A percentile compares a stretch with the other conserved stretches of the same genome.
Evolutionary conservation across 768 basidiomycete genomes (phyloP).

Genomic region (Tephrocybe sp.): DNA sequence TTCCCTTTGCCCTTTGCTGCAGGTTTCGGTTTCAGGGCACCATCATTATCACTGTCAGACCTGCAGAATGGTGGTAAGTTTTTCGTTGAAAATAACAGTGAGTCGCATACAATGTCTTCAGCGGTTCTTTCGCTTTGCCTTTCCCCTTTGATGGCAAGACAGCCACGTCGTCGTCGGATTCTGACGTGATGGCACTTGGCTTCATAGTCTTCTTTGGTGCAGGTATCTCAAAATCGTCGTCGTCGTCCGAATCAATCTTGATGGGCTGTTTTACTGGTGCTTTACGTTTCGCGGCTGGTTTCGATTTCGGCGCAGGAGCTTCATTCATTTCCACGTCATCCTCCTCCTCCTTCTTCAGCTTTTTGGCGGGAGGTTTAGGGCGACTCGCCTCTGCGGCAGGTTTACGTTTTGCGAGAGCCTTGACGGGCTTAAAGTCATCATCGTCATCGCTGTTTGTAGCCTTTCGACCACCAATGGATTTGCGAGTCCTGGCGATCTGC

Average conservation of each 20-base stretch:
- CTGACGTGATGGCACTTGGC: slow-evolving; percentile 21
- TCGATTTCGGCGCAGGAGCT: slow-evolving; percentile 3
- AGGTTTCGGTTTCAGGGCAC: slow-evolving; percentile 4
- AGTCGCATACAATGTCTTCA: slow-evolving; percentile 8
- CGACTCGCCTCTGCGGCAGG: slow-evolving; percentile 26
- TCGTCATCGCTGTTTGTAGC: slow-evolving; percentile 32
- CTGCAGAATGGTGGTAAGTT: background rate
- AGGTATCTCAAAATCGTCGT: slow-evolving; percentile 13
- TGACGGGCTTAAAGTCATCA: slow-evolving; percentile 48
- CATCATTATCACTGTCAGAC: slow-evolving; percentile 12
- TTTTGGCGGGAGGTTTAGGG: slow-evolving; percentile 24
- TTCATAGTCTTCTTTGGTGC: slow-evolving; percentile 18
- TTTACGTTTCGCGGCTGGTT: slow-evolving; percentile 16
- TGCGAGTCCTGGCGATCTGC: slow-evolving; percentile 42
- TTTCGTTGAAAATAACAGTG: too few relatives aligned
- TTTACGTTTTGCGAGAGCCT: slow-evolving; percentile 41
- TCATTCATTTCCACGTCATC: slow-evolving; percentile 27
- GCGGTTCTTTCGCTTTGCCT: slow-evolving; percentile 10
- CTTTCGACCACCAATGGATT: slow-evolving; percentile 38
- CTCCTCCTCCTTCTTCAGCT: slow-evolving; percentile 22
- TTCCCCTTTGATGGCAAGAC: slow-evolving; percentile 16
- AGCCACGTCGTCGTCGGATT: slow-evolving; percentile 27
- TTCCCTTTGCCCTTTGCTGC: slow-evolving; percentile 19
- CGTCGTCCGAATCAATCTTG: slow-evolving; percentile 19
- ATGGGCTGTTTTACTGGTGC: slow-evolving; percentile 20